These are phyloP conservation scores for Neofusicoccum parvum DNA, from an alignment of 2,329 filamentous ascomycete genomes.

Conservation along the genomic window DNA sequence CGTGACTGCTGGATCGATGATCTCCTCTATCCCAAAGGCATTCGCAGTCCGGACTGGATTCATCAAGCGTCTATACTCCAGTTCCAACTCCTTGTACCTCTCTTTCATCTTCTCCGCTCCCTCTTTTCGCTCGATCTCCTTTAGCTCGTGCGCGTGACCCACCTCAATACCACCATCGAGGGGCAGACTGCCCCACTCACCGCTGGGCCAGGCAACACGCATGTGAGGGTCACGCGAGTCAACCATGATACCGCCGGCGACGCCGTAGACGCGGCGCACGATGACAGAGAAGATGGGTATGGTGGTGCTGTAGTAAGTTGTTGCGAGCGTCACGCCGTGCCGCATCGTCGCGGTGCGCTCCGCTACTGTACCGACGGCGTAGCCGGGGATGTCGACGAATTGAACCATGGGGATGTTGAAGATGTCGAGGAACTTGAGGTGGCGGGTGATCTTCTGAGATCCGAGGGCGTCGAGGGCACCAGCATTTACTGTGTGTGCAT, in stretches of 20 bases:
- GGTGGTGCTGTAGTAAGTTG: slow-evolving; percentile 64
- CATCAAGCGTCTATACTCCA: slow-evolving; percentile 63
- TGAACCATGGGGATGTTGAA: slow-evolving; percentile 67
- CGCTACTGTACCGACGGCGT: slow-evolving; percentile 65
- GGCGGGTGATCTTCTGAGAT: slow-evolving; percentile 61
- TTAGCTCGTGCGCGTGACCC: slow-evolving; percentile 62
- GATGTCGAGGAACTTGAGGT: slow-evolving; percentile 65
- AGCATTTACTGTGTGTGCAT: slow-evolving; percentile 48
- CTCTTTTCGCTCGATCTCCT: slow-evolving; percentile 54
- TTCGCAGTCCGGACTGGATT: slow-evolving; percentile 67
- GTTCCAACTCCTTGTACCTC: slow-evolving; percentile 59
- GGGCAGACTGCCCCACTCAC: slow-evolving; percentile 64
- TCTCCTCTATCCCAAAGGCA: slow-evolving; percentile 65
- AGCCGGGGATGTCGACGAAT: slow-evolving; percentile 63
- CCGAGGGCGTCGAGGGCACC: slow-evolving; percentile 64
- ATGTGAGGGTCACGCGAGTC: slow-evolving; percentile 63
- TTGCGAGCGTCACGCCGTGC: slow-evolving; percentile 63
- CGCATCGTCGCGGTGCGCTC: slow-evolving; percentile 67
- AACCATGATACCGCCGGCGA: slow-evolving; percentile 66
- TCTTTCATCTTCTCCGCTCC: slow-evolving; percentile 52
- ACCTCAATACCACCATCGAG: slow-evolving; percentile 68
- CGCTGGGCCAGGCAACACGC: slow-evolving; percentile 65
- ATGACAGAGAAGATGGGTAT: slow-evolving; percentile 66
- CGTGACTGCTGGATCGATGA: slow-evolving; percentile 64
- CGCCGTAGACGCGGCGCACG: slow-evolving; percentile 62